Conservation (phyloP, 805 yeast genomes). For the Isabelozyma heimii region DNA sequence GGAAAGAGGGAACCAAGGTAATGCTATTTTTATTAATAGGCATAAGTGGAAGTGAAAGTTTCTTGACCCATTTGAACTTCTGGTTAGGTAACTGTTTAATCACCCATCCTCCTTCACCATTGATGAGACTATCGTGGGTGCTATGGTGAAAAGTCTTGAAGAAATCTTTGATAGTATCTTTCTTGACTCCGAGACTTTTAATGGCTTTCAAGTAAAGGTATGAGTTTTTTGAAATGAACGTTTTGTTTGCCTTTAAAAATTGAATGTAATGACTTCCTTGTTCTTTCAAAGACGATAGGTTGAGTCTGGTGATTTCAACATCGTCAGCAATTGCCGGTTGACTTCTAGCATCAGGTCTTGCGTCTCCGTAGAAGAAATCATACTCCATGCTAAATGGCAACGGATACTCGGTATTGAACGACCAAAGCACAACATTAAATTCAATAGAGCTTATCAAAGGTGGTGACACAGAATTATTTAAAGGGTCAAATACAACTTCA, state of each 20-base stretch:
- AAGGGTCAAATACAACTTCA: conserved; percentile 24
- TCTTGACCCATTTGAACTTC: conserved; percentile 21
- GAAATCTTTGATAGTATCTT: conserved; percentile 37
- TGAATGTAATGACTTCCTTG: conserved; percentile 29
- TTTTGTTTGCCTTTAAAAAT: conserved; percentile 33
- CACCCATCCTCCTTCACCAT: conserved; percentile 26
- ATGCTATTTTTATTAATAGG: conserved; percentile 42
- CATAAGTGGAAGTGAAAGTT: conserved; percentile 40
- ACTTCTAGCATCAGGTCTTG: conserved; percentile 9
- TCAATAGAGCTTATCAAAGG: conserved; percentile 35
- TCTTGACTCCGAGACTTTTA: conserved; percentile 35
- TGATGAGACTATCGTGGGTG: conserved; percentile 20
- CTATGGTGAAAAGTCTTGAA: conserved; percentile 25
- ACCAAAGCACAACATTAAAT: conserved; percentile 37
- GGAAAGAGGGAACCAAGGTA: conserved; percentile 61
- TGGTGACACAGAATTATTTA: conserved; percentile 21
- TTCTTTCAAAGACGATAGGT: conserved; percentile 33
- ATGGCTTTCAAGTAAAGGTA: conserved; percentile 37
- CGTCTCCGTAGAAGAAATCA: conserved; percentile 36
- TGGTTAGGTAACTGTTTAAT: conserved; percentile 14
- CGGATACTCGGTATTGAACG: conserved; percentile 39
- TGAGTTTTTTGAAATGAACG: conserved; percentile 28
- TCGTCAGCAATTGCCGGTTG: conserved; percentile 19
- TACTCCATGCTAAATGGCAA: conserved; percentile 37
- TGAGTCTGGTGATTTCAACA: conserved; percentile 29